These are phyloP conservation scores for Penicillium expansum DNA, from an alignment of 2,329 filamentous ascomycete genomes.

Conservation along the genomic window DNA sequence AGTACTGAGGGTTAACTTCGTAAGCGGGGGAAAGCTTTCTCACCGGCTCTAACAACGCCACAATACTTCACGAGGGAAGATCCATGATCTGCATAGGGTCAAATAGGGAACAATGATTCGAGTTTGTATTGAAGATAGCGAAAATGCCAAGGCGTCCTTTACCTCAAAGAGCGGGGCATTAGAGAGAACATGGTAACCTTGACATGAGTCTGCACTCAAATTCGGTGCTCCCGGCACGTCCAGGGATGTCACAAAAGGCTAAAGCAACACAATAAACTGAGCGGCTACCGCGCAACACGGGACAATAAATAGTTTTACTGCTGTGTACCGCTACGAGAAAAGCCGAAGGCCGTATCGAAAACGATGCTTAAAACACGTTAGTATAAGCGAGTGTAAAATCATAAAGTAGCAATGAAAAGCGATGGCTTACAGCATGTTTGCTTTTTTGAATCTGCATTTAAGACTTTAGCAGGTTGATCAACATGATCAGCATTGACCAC, in stretches of 20 bases:
- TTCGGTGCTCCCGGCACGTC: slow-evolving; percentile 4
- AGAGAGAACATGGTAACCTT: slow-evolving; percentile 3
- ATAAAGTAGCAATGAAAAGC: background rate
- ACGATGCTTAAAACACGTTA: background rate
- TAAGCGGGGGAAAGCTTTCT: slow-evolving; percentile 10
- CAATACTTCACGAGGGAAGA: slow-evolving; percentile 5
- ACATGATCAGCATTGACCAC: slow-evolving; percentile 21
- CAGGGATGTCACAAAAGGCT: slow-evolving; percentile 7
- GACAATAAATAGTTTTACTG: background rate
- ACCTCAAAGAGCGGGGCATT: slow-evolving; percentile 2
- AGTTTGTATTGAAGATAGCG: background rate
- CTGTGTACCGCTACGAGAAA: background rate
- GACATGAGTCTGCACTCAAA: background rate
- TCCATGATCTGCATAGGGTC: slow-evolving; percentile 19
- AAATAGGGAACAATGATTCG: slow-evolving; percentile 13
- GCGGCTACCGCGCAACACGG: slow-evolving; percentile 23
- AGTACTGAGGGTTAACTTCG: background rate
- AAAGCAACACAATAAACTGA: slow-evolving; percentile 6
- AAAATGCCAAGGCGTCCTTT: slow-evolving; percentile 3
- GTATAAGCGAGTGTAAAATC: background rate
- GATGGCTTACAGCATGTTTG: slow-evolving; percentile 10
- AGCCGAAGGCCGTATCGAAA: background rate
- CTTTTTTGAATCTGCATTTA: slow-evolving; percentile 5
- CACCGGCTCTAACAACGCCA: slow-evolving; percentile 9
- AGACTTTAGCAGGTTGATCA: slow-evolving; percentile 12